These are phyloP conservation scores for Trypanosoma cruzi DNA, from an alignment of 208 protist genomes.

Conservation along the genomic window DNA sequence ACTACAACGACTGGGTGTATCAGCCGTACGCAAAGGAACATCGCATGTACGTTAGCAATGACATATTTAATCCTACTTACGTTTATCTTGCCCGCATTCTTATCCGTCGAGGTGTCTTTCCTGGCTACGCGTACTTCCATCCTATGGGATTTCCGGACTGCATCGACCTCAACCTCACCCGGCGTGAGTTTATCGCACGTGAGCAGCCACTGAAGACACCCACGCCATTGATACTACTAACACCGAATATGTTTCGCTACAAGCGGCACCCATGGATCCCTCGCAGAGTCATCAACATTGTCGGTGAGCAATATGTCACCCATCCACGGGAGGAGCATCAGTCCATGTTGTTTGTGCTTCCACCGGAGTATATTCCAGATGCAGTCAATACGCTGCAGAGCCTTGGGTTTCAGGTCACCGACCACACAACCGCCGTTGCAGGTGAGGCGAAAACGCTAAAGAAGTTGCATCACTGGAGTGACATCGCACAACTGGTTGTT, in stretches of 20 bases:
- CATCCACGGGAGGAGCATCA: slow-evolving; percentile 73
- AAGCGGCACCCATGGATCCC: slow-evolving; percentile 69
- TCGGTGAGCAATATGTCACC: slow-evolving; percentile 79
- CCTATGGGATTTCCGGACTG: slow-evolving; percentile 85
- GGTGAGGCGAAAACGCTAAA: slow-evolving; percentile 54
- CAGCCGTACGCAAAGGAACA: slow-evolving; percentile 90
- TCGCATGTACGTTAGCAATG: slow-evolving; percentile 83
- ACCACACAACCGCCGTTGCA: slow-evolving; percentile 53
- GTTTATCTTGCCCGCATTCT: slow-evolving; percentile 73
- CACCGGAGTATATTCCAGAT: slow-evolving; percentile 59
- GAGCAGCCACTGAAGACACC: slow-evolving; percentile 83
- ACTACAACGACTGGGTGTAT: slow-evolving; percentile 85
- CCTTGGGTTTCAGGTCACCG: slow-evolving; percentile 69
- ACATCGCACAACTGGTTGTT: slow-evolving; percentile 63
- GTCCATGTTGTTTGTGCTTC: slow-evolving; percentile 81
- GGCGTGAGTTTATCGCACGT: slow-evolving; percentile 70
- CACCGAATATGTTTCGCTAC: slow-evolving; percentile 60
- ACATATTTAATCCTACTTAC: slow-evolving; percentile 85
- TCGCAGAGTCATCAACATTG: slow-evolving; percentile 54
- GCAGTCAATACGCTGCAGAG: slow-evolving; percentile 72
- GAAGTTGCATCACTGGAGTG: slow-evolving; percentile 61
- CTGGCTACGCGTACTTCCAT: slow-evolving; percentile 84
- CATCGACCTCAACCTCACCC: slow-evolving; percentile 75
- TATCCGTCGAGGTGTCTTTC: slow-evolving; percentile 53
- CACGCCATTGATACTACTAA: slow-evolving; percentile 60